Conservation (phyloP, 768 basidiomycete genomes). For the Aureoboletus auriporus region DNA sequence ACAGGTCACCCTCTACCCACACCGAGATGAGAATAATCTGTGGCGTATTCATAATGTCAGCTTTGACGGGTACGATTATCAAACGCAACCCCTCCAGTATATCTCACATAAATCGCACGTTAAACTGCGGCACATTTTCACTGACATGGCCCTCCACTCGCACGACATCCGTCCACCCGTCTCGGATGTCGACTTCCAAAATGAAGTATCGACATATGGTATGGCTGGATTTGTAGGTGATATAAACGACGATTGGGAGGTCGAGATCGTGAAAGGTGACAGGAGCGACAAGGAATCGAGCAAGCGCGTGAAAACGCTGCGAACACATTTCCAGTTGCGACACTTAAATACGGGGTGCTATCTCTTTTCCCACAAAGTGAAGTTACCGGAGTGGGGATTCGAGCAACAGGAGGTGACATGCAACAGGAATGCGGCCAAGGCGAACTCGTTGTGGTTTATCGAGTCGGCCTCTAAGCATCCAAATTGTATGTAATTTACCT, state of each 20-base stretch:
- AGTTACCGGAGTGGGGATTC: conserved; percentile 95
- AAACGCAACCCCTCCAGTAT: conserved; percentile 51
- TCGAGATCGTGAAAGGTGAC: conserved; percentile 77
- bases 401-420: conserved; percentile 99
- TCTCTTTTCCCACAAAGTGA: conserved; percentile 96
- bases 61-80: conserved; percentile 43
- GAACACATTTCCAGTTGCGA: conserved; percentile 77
- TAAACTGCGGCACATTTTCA: conserved; percentile 75
- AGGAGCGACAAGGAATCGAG: conserved; percentile 60
- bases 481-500: conserved; percentile 46
- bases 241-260: conserved; percentile 87
- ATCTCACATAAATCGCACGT: conserved; percentile 66
- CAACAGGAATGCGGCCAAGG: conserved; percentile 91
- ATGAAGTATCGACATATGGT: conserved; percentile 95
- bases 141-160: conserved; percentile 87
- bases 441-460: conserved; percentile 91
- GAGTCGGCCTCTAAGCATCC: conserved; percentile 77
- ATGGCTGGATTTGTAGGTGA: conserved; percentile 83
- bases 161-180: conserved; percentile 94
- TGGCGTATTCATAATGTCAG: conserved; percentile 86
- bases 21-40: conserved; percentile 93
- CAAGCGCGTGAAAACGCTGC: conserved; percentile 71
- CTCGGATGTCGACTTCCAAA: conserved; percentile 98
- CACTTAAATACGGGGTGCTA: conserved; percentile 92
- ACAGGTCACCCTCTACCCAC: conserved; percentile 98